These are phyloP conservation scores for Saccharomyces eubayanus DNA, from an alignment of 805 yeast genomes.

Conservation along the genomic window DNA sequence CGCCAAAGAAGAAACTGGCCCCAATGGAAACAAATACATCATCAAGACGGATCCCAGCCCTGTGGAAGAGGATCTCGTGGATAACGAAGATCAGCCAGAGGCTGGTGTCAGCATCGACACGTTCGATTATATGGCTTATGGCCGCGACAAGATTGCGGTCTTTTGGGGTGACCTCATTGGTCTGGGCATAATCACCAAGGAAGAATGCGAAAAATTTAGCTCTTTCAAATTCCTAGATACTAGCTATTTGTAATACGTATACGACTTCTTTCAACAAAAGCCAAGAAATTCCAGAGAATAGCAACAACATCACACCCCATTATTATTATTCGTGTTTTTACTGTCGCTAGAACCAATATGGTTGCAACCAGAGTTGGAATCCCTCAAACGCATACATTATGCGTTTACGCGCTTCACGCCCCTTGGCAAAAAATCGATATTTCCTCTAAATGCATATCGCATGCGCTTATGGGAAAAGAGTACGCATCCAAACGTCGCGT, in stretches of 20 bases:
- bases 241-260: background rate
- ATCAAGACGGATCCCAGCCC: slow-evolving; percentile 19
- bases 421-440: background rate
- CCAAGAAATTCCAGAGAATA: background rate
- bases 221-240: slow-evolving; percentile 3
- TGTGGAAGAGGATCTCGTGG: slow-evolving; percentile 17
- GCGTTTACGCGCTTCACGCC: background rate
- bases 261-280: background rate
- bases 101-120: slow-evolving; percentile 44
- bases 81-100: slow-evolving; percentile 18
- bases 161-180: slow-evolving; percentile 67
- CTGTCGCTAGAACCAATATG: background rate
- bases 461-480: background rate
- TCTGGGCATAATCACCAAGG: slow-evolving; percentile 42
- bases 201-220: slow-evolving; percentile 7
- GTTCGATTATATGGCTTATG: slow-evolving; percentile 71
- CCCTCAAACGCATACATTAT: background rate
- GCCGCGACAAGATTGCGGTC: slow-evolving; percentile 64
- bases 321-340: background rate
- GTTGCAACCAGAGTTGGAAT: background rate
- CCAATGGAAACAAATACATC: slow-evolving; percentile 46
- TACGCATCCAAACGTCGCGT: background rate
- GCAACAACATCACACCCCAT: background rate
- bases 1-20: slow-evolving; percentile 34
- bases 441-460: background rate